Percentiles rank a stretch among this genome's conserved stretches.
phyloP scores from a whole-genome alignment of 345 rosid genomes.

The Citrus mangshanensis region DNA sequence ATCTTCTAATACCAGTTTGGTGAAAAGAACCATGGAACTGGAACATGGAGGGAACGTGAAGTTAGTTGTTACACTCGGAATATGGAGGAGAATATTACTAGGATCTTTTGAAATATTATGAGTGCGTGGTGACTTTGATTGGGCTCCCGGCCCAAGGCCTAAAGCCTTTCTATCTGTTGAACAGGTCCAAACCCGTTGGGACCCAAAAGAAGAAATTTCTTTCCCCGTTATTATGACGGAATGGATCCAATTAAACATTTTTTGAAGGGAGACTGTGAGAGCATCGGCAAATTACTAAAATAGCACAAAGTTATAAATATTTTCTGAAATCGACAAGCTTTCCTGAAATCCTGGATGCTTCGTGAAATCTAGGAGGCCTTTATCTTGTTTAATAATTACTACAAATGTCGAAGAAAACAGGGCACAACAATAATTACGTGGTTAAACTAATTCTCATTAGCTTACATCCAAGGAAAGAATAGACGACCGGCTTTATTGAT shows the following conservation, averaged over 20 bases:
- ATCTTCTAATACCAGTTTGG: neutral
- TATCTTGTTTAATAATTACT: too few relatives aligned
- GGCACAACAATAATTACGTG: too few relatives aligned
- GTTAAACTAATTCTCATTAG: too few relatives aligned
- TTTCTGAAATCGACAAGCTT: too few relatives aligned
- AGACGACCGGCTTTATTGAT: too few relatives aligned
- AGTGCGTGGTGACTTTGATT: neutral
- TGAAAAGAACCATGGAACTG: neutral
- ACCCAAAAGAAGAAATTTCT: neutral
- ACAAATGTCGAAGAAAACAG: rapidly evolving
- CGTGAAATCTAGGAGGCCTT: too few relatives aligned
- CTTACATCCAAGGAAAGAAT: too few relatives aligned
- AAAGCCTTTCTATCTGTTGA: neutral
- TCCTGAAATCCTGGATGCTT: too few relatives aligned
- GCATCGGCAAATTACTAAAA: neutral
- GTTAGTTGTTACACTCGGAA: neutral
- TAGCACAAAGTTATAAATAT: constrained; percentile 12
- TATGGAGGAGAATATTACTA: constrained; percentile 12
- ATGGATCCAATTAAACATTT: too few relatives aligned
- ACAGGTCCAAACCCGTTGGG: neutral
- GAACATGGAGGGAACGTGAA: neutral
- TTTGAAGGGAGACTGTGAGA: neutral
- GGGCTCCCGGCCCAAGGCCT: neutral
- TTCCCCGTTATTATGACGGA: too few relatives aligned
- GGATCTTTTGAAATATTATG: neutral